These are phyloP conservation scores for Solanum rostratum DNA, from an alignment of 257 asterid species.

Conservation along the genomic window DNA sequence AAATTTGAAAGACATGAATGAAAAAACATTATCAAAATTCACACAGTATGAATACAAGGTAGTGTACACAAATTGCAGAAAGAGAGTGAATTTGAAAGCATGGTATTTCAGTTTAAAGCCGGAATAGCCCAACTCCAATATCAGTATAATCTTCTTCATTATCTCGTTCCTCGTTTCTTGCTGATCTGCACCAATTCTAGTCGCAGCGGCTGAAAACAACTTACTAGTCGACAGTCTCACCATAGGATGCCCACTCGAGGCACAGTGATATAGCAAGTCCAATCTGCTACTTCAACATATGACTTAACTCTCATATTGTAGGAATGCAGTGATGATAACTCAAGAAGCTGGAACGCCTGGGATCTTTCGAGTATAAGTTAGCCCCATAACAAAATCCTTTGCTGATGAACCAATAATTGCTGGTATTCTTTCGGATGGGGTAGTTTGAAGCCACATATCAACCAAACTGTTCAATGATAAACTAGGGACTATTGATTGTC, in stretches of 20 bases:
- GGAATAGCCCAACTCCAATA: neutral
- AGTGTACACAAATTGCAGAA: neutral
- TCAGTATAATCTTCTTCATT: neutral
- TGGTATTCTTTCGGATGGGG: constrained; percentile 31
- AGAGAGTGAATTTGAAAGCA: neutral
- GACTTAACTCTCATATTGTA: neutral
- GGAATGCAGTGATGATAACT: neutral
- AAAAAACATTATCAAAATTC: neutral
- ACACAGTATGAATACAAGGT: neutral
- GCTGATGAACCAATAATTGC: constrained; percentile 75
- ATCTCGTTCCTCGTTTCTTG: neutral
- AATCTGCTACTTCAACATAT: neutral
- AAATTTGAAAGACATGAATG: neutral
- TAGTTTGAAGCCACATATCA: constrained; percentile 69
- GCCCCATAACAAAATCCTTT: constrained; percentile 74
- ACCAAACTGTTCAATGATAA: constrained; percentile 49
- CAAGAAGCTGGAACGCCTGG: constrained; percentile 20
- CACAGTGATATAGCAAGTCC: neutral
- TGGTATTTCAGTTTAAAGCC: neutral
- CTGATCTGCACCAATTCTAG: neutral
- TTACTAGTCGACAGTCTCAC: neutral
- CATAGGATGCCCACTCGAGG: neutral
- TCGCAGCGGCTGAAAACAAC: neutral
- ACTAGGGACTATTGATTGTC: constrained; percentile 56
- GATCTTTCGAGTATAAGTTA: constrained; percentile 57